Conservation (phyloP, 257 asterid species). For the Asclepias syriaca region DNA sequence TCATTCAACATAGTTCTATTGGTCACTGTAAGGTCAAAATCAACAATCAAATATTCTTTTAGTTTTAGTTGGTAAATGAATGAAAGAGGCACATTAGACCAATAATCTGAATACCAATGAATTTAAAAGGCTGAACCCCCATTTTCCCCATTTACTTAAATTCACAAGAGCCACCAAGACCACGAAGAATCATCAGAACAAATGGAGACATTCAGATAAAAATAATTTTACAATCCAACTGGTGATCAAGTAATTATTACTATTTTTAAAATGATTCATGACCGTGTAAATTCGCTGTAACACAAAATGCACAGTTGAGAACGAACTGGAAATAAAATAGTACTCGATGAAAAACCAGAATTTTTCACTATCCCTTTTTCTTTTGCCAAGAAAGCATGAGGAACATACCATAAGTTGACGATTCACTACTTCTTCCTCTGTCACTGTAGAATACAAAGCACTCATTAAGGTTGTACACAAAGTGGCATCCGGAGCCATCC, state of each 20-base stretch:
- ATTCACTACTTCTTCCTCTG: conserved; percentile 69
- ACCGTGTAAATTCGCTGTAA: neutral
- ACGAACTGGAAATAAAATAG: neutral
- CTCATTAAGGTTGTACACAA: conserved; percentile 78
- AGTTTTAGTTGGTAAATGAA: neutral
- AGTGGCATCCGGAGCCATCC: conserved; percentile 79
- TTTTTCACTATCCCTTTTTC: neutral
- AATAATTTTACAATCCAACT: neutral
- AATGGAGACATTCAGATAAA: neutral
- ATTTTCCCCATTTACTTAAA: neutral
- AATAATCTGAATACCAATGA: neutral
- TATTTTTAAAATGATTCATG: too few relatives aligned
- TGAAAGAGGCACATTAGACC: neutral
- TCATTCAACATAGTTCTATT: neutral
- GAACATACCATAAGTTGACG: conserved; percentile 72
- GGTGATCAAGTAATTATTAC: neutral
- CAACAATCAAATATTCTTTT: neutral
- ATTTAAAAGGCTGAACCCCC: neutral
- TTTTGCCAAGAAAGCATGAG: conserved; percentile 12
- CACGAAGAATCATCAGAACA: neutral
- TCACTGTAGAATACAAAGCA: conserved; percentile 75
- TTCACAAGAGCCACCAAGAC: neutral
- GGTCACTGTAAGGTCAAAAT: neutral
- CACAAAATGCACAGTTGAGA: neutral
- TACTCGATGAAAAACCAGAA: neutral